Evolutionary conservation across 2,329 filamentous ascomycete genomes (phyloP).

Genomic region (Penicillium glabrum): DNA sequence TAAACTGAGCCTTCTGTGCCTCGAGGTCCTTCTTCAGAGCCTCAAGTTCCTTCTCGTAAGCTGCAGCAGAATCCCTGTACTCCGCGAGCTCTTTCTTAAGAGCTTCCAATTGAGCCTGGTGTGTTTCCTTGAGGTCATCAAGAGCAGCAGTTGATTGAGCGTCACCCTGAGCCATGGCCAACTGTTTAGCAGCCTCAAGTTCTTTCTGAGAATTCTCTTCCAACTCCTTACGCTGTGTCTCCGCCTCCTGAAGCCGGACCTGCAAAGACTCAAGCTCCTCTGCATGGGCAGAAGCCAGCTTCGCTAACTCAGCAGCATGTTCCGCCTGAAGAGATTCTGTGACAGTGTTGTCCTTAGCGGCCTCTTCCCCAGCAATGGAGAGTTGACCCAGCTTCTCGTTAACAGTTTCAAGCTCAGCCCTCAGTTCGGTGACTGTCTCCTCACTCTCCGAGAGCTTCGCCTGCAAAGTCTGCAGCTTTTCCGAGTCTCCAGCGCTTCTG

Average conservation of each 20-base stretch:
- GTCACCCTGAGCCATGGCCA: slow-evolving; percentile 37
- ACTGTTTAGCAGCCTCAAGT: slow-evolving; percentile 39
- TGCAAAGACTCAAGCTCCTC: slow-evolving; percentile 35
- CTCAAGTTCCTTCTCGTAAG: slow-evolving; percentile 30
- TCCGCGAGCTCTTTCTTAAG: slow-evolving; percentile 36
- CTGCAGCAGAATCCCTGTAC: slow-evolving; percentile 31
- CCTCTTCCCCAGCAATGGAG: slow-evolving; percentile 27
- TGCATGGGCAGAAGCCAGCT: slow-evolving; percentile 32
- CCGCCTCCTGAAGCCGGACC: slow-evolving; percentile 35
- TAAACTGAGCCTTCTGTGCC: slow-evolving; percentile 27
- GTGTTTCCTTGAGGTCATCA: slow-evolving; percentile 38
- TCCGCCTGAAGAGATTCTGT: slow-evolving; percentile 29
- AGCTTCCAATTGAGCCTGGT: slow-evolving; percentile 36
- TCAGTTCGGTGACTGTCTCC: slow-evolving; percentile 32
- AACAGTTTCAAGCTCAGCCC: slow-evolving; percentile 33
- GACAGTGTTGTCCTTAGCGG: slow-evolving; percentile 20
- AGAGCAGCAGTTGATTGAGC: slow-evolving; percentile 34
- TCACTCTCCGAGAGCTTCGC: slow-evolving; percentile 39
- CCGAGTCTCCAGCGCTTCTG: slow-evolving; percentile 27
- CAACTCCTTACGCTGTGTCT: slow-evolving; percentile 36
- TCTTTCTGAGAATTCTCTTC: slow-evolving; percentile 39
- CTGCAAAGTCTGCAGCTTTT: slow-evolving; percentile 37
- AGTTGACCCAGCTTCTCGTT: slow-evolving; percentile 37
- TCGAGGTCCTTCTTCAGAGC: slow-evolving; percentile 34
- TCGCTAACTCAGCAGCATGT: slow-evolving; percentile 35